Evolutionary conservation across 805 yeast species (phyloP).

Genomic region (Wickerhamomyces sydowiorum): DNA sequence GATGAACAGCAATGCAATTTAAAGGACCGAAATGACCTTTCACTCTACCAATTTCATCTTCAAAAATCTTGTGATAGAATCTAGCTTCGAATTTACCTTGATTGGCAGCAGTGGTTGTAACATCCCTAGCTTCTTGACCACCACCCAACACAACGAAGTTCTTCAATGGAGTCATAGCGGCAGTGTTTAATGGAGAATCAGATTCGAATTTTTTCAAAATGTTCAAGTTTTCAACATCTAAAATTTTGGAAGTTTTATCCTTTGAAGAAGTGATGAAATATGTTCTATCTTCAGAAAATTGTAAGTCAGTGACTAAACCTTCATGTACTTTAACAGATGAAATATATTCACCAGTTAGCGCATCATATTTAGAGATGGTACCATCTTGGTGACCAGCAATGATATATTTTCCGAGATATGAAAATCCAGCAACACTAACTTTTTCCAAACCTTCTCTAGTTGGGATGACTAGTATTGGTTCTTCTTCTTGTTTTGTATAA

Average conservation of each 20-base stretch:
- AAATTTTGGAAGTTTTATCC: constrained; percentile 76
- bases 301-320: constrained; percentile 78
- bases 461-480: constrained; percentile 54
- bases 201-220: constrained; percentile 71
- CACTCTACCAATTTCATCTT: constrained; percentile 94
- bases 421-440: constrained; percentile 83
- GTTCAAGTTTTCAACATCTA: constrained; percentile 72
- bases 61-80: constrained; percentile 90
- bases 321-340: constrained; percentile 64
- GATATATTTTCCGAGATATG: constrained; percentile 66
- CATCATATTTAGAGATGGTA: constrained; percentile 71
- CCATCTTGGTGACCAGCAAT: constrained; percentile 91
- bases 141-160: constrained; percentile 94
- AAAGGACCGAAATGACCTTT: constrained; percentile 99
- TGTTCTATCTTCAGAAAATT: constrained; percentile 79
- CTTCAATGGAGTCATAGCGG: constrained; percentile 89
- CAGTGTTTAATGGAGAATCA: constrained; percentile 93
- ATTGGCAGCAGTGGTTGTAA: constrained; percentile 89
- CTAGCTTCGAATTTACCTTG: constrained; percentile 98
- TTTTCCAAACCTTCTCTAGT: constrained; percentile 57
- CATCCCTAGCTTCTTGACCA: constrained; percentile 99
- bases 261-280: constrained; percentile 91
- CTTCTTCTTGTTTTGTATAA: constrained; percentile 37
- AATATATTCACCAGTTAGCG: constrained; percentile 65
- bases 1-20: constrained; percentile 89